Conservation (phyloP, 2,329 filamentous ascomycete species). For the Monosporascus sp. region DNA sequence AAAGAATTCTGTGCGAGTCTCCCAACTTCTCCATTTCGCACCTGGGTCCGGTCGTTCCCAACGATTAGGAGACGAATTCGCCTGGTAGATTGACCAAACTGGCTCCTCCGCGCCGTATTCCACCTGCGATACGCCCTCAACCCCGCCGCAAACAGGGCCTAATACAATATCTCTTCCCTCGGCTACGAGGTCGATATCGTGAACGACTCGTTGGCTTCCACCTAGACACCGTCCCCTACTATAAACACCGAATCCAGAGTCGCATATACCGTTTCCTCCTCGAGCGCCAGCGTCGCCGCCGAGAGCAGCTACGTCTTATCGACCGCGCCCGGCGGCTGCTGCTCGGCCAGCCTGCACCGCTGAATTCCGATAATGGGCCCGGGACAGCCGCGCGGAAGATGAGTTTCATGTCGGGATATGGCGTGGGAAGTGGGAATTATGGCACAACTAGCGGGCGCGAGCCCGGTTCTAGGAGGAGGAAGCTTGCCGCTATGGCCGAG, state of each 20-base stretch:
- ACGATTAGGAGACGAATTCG: background rate
- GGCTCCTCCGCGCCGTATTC: slow-evolving; percentile 40
- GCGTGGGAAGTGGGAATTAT: slow-evolving; percentile 30
- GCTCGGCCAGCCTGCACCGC: slow-evolving; percentile 29
- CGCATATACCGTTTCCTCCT: slow-evolving; percentile 72
- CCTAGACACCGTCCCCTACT: slow-evolving; percentile 66
- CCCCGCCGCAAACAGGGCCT: slow-evolving; percentile 43
- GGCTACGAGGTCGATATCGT: slow-evolving; percentile 56
- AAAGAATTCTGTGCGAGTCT: too few species aligned
- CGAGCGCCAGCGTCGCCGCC: slow-evolving; percentile 53
- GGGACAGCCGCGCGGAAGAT: slow-evolving; percentile 18
- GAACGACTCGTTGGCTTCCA: slow-evolving; percentile 65
- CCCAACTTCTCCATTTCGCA: too few species aligned
- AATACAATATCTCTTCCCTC: slow-evolving; percentile 65
- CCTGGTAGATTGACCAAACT: slow-evolving; percentile 25
- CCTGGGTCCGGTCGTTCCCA: background rate
- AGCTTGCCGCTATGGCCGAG: slow-evolving; percentile 62
- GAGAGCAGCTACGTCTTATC: slow-evolving; percentile 41
- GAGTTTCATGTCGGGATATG: slow-evolving; percentile 29
- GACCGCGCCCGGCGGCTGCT: slow-evolving; percentile 44
- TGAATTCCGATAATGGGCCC: slow-evolving; percentile 30
- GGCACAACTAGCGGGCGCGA: slow-evolving; percentile 40
- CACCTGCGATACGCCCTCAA: slow-evolving; percentile 28
- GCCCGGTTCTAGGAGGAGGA: slow-evolving; percentile 69
- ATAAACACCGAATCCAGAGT: slow-evolving; percentile 68